Evolutionary conservation across 192 early-diverging fungal genomes (phyloP), one percentile per base, ranked within the genome.

Genomic region (Coemansia sp.): DNA sequence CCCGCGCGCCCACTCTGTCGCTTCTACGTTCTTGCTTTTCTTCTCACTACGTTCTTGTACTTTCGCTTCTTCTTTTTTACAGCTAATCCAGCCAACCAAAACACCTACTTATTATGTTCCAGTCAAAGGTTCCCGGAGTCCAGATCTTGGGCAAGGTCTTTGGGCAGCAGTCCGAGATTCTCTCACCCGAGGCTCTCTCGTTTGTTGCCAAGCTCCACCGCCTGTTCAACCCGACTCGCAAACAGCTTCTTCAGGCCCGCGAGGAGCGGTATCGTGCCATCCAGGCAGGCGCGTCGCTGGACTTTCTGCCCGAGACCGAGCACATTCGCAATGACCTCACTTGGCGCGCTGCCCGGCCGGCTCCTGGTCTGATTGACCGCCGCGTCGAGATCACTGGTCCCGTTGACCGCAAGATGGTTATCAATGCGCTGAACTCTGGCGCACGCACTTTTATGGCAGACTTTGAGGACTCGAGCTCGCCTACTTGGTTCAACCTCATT

Each of bases 331-430:
- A 91, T 61, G 91, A 96, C 78, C 85, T 89, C 49, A 92, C 89
- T 43, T 98, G 95, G 96, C 89, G 87, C 63, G 95, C 88, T 7
- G 94, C 96, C 49, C 75, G 77, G 42, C 96, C 95, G 66, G 95
- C 94, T 13, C 96, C 94, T 4, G 95, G 95, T 3, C 83, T 98
- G 38, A 82, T 88, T 26, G 95, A 97, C 78, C 90, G 96, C 50
- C 90, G 95, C 61, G 95, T 98, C 63, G 96, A 98, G 84, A 98
- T 98, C 82, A 98, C 95, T 46, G 95, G 96, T 26, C 96, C 96
- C 7, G 95, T 96, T 49, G 95, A 96, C 85, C 91, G 96, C 77
- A 98, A 98, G 85, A 98, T 98, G 97, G 95, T 98, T 75, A 98
- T 98, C 85, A 98, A 98, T 71, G 97, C 97, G 47, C 88, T 98